These are phyloP conservation scores for Diaporthe sp. DNA, from an alignment of 2,329 filamentous ascomycete species.

Conservation along the genomic window DNA sequence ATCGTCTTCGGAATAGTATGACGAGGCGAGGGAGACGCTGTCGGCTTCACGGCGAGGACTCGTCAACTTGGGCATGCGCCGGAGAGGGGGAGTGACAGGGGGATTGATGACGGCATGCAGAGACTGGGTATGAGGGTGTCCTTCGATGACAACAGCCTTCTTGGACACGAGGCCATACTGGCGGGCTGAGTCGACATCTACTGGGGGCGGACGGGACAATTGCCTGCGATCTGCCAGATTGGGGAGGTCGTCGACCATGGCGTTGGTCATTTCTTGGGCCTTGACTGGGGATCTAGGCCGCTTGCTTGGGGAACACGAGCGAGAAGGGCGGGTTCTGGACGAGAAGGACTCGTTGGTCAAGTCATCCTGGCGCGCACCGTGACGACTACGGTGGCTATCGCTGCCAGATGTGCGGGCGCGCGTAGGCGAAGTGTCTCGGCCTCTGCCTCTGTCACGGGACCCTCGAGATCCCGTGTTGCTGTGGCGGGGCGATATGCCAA, in stretches of 20 bases:
- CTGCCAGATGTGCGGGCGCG: constrained; percentile 6
- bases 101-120: constrained; percentile 19
- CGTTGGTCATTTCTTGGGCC: constrained; percentile 3
- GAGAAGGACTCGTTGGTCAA: constrained; percentile 6
- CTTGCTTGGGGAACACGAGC: constrained; percentile 44
- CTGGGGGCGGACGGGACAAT: constrained; percentile 12
- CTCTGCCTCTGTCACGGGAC: neutral
- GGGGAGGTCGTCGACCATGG: neutral
- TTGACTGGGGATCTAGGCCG: constrained; percentile 38
- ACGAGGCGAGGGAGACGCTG: constrained; percentile 42
- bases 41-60: constrained; percentile 39
- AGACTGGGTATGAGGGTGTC: neutral
- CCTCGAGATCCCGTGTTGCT: neutral
- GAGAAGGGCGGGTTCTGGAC: constrained; percentile 32
- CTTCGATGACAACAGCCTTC: constrained; percentile 33
- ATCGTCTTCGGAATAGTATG: constrained; percentile 49
- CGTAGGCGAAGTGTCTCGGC: neutral
- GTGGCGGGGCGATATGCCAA: constrained; percentile 21
- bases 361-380: neutral
- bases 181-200: constrained; percentile 32
- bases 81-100: constrained; percentile 32
- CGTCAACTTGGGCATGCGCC: constrained; percentile 31
- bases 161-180: constrained; percentile 31
- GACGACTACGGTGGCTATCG: constrained; percentile 14
- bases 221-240: constrained; percentile 26